Base-by-base conservation (phyloP, 345 rosid genomes). In the thale cress (Arabidopsis thaliana) region DNA sequence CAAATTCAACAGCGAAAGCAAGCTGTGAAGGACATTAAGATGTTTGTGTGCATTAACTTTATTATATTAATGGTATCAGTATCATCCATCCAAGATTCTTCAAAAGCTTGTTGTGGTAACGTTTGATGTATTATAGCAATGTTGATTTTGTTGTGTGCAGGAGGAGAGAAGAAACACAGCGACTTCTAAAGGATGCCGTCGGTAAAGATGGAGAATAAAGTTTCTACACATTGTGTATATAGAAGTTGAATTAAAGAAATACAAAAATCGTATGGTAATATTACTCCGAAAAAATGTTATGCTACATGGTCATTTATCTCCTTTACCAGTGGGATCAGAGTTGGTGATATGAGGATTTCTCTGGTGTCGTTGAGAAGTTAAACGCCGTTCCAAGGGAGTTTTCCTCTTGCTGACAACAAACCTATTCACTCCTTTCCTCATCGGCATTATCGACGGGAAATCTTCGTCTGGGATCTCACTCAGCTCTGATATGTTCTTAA, bases 401-500 rank as follows among this genome's bases (percentile, higher is more conserved):
- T 93, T 95, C 79, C 97, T 87, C 79, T 93, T 95, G 90, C 99
- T 95, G 63, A 92, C 90, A 5, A 95, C 99, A 75, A 95, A 93
- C 73, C 99, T 85, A 82, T 93, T 92, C 51, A 92, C 98, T 36
- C 98, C 99, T 84, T 92, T 95, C 80, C 99, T 82, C 99, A 95
- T 89, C 13, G 98, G 99, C 99, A 95, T 92, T 82, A 93, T 95
- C 9, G 96, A 90, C 0, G 99, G 97, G 81, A 95, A 95, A 78
- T 95, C 99, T 80, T 95, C 98, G 60, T 93, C 99, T 0, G 98
- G 98, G 57, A 95, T 95, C 82, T 93, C 85, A 77, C 99, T 95
- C n/a, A 95, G 86, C 84, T 93, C 99, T 23, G 98, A 95, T 44
- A 93, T 93, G 84, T 95, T 94, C 70, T 95, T 89, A 12, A 95